These are phyloP conservation scores for Saprolegnia diclina DNA, from an alignment of 352 stramenopile species.

Conservation along the genomic window DNA sequence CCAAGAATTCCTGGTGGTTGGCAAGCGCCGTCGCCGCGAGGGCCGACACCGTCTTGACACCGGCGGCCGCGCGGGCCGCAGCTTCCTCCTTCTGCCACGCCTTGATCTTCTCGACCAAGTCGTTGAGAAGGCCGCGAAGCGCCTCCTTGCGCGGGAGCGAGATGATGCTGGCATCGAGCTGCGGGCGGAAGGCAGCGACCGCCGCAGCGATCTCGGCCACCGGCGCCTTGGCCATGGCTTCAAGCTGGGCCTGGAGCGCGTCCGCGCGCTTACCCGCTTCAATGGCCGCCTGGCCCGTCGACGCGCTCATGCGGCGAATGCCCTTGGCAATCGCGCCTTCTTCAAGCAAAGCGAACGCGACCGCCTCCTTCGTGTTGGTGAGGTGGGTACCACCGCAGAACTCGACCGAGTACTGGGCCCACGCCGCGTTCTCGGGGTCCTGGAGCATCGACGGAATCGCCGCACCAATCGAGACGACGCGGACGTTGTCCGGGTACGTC, in stretches of 20 bases:
- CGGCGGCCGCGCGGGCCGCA: slow-evolving; percentile 57
- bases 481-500: slow-evolving; percentile 97
- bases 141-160: slow-evolving; percentile 87
- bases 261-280: slow-evolving; percentile 83
- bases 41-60: slow-evolving; percentile 50
- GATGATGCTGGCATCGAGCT: slow-evolving; percentile 85
- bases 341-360: slow-evolving; percentile 96
- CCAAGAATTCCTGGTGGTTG: slow-evolving; percentile 58
- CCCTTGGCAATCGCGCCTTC: slow-evolving; percentile 96
- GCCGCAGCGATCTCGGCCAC: slow-evolving; percentile 77
- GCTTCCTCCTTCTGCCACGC: slow-evolving; percentile 75
- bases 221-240: slow-evolving; percentile 66
- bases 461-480: slow-evolving; percentile 94
- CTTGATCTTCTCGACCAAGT: slow-evolving; percentile 69
- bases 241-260: slow-evolving; percentile 68
- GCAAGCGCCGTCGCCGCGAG: slow-evolving; percentile 56
- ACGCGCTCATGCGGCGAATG: slow-evolving; percentile 93
- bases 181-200: slow-evolving; percentile 88
- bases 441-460: slow-evolving; percentile 63
- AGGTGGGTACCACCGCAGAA: slow-evolving; percentile 99
- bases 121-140: slow-evolving; percentile 67
- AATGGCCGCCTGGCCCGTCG: slow-evolving; percentile 86
- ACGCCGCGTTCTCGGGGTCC: slow-evolving; percentile 84
- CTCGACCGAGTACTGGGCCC: slow-evolving; percentile 94
- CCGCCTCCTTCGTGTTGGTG: slow-evolving; percentile 93